Base-by-base conservation (phyloP, 495 filamentous ascomycete genomes). In the Xylaria longipes region DNA sequence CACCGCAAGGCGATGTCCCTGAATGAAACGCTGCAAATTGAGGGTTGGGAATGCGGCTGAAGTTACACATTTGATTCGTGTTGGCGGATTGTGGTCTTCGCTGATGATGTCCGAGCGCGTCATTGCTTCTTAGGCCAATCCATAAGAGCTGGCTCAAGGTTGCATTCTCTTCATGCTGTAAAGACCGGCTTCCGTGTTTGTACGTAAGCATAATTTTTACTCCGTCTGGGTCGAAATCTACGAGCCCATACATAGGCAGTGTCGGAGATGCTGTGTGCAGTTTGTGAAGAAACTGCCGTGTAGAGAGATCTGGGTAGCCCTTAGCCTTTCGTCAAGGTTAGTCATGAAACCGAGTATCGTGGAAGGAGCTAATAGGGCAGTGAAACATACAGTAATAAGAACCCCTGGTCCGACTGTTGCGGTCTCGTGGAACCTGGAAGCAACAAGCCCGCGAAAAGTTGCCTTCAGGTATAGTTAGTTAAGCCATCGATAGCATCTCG, bases 211-310 rank as follows among this genome's bases (percentile, higher is more conserved):
- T 86, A 69, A 99, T 98, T 5, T 87, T 86, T 62, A 99, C 85
- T 0, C 96, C 96, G 72, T 97, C 88, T 1, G 97, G 93, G 73
- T 98, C 95, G 66, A 90, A 92, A 76, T 99, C 96, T 1, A 94
- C 90, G 0, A 98, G 83, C 1, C 84, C 90, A 68, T 88, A 91
- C 35, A 96, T 86, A 0, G 83, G 86, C 1, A 89, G 77, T 1
- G 75, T 46, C 2, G 81, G 77, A 62, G 75, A 75, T 7, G 68
- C 68, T 1, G 69, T 74, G 2, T 84, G 82, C 0, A 91, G 31
- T n/a, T 78, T 35, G 29, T 81, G 79, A 3, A 93, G 83, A 67
- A 98, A 94, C 54, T 87, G 86, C 41, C 97, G 82, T 0, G 95
- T 97, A 6, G 87, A 85, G 31, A 97, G 84, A 75, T 99, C 96